Percentiles rank a stretch among this genome's conserved stretches.
phyloP scores from a whole-genome alignment of 129 eudicot species.

The Chrysanthemum makinoi region DNA sequence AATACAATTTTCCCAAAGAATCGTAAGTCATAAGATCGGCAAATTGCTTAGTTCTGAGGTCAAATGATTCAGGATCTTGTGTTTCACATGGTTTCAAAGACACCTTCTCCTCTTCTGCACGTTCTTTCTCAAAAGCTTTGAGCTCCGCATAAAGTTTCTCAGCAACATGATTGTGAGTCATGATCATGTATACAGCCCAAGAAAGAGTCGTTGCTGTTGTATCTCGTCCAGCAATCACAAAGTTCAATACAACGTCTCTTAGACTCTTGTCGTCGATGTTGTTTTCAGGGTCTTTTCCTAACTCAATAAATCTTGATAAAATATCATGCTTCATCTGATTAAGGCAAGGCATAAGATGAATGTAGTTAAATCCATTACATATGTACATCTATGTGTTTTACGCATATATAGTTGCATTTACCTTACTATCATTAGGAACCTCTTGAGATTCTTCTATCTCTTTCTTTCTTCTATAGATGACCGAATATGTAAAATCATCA shows the following conservation, averaged over 20 bases:
- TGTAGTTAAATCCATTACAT: background rate
- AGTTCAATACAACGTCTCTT: slow-evolving; percentile 85
- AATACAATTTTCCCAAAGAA: slow-evolving; percentile 64
- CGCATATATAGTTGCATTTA: slow-evolving; percentile 12
- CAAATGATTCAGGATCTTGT: slow-evolving; percentile 54
- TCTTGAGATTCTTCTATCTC: slow-evolving; percentile 51
- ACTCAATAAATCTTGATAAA: slow-evolving; percentile 83
- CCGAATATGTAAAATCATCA: slow-evolving; percentile 88
- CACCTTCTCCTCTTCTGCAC: slow-evolving; percentile 55
- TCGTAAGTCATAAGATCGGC: slow-evolving; percentile 72
- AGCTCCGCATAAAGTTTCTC: slow-evolving; percentile 71
- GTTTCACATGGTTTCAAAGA: slow-evolving; percentile 36
- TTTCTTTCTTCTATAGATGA: slow-evolving; percentile 71
- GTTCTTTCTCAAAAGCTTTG: slow-evolving; percentile 54
- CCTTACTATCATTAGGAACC: slow-evolving; percentile 45
- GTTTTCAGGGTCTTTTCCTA: slow-evolving; percentile 76
- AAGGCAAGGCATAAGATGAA: background rate
- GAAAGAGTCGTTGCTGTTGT: slow-evolving; percentile 97
- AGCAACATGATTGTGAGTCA: slow-evolving; percentile 64
- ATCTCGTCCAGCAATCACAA: slow-evolving; percentile 96
- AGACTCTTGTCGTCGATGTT: slow-evolving; percentile 84
- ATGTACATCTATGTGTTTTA: too few relatives aligned
- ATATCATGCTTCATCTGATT: slow-evolving; percentile 78
- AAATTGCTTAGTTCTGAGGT: slow-evolving; percentile 64
- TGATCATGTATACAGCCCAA: slow-evolving; percentile 91